Evolutionary conservation across 805 yeast genomes (phyloP).

Genomic region (Blastobotrys mokoenaii): DNA sequence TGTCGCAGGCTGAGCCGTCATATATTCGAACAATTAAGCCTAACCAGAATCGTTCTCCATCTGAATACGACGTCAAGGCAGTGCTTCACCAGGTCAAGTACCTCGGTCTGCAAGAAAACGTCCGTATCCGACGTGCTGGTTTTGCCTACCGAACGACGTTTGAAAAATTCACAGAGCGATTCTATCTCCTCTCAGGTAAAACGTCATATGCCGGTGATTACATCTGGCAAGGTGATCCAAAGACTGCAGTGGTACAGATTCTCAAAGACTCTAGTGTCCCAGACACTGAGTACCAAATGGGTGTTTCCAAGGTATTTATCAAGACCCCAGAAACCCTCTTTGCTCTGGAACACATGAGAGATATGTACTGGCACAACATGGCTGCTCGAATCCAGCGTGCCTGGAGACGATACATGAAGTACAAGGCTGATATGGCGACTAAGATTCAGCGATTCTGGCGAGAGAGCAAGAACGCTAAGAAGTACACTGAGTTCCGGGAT

Average conservation of each 20-base stretch:
- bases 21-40: slow-evolving; percentile 97
- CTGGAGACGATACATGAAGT: slow-evolving; percentile 75
- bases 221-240: slow-evolving; percentile 54
- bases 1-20: slow-evolving; percentile 87
- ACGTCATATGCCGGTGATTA: slow-evolving; percentile 89
- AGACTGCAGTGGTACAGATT: slow-evolving; percentile 46
- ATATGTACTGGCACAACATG: slow-evolving; percentile 95
- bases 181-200: slow-evolving; percentile 74
- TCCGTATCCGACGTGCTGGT: slow-evolving; percentile 95
- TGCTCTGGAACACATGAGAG: slow-evolving; percentile 93
- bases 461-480: slow-evolving; percentile 69
- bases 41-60: slow-evolving; percentile 83
- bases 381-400: slow-evolving; percentile 97
- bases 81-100: slow-evolving; percentile 95
- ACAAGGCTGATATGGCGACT: slow-evolving; percentile 80
- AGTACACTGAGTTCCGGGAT: slow-evolving; percentile 78
- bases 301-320: slow-evolving; percentile 85
- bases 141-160: slow-evolving; percentile 96
- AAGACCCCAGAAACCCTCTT: slow-evolving; percentile 95
- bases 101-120: slow-evolving; percentile 93
- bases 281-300: slow-evolving; percentile 75
- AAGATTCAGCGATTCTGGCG: slow-evolving; percentile 78
- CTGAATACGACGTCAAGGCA: slow-evolving; percentile 79
- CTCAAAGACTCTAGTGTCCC: slow-evolving; percentile 63
- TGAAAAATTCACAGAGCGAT: slow-evolving; percentile 92